Percentiles rank a stretch among this genome's conserved stretches.
Conservation (phyloP, 352 stramenopile species). For the Thraustochytrium sp. region DNA sequence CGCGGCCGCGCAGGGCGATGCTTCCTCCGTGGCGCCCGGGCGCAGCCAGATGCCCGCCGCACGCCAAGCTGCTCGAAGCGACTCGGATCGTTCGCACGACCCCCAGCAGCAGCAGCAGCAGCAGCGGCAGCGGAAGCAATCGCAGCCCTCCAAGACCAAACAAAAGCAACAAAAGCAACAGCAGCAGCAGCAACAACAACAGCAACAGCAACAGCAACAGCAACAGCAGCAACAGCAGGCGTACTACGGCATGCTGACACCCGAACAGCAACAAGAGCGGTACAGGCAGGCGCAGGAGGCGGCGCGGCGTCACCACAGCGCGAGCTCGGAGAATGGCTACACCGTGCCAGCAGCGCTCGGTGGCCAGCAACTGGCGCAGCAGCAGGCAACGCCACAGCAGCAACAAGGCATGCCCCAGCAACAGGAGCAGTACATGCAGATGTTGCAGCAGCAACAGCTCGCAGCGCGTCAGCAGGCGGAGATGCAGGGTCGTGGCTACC, state of each 20-base stretch:
- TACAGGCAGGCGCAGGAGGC: neutral
- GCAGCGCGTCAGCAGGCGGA: neutral
- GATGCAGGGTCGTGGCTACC: too few relatives aligned
- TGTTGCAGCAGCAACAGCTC: neutral
- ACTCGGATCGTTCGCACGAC: neutral
- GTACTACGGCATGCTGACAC: neutral
- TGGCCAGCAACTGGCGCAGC: too few relatives aligned
- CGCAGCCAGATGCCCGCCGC: too few relatives aligned
- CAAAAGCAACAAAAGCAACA: neutral
- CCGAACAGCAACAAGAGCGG: neutral
- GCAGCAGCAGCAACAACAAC: neutral
- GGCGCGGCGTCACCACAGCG: too few relatives aligned
- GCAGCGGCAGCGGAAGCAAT: neutral
- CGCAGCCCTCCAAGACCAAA: neutral
- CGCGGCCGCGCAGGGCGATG: neutral
- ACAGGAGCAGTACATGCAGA: constrained; percentile 5
- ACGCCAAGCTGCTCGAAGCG: too few relatives aligned
- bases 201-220: neutral
- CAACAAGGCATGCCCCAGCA: neutral
- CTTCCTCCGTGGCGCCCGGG: neutral
- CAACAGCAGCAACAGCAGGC: neutral
- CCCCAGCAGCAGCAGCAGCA: neutral
- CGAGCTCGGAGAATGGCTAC: too few relatives aligned
- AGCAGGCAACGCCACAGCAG: neutral
- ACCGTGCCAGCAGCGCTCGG: too few relatives aligned